phyloP scores from a whole-genome alignment of 2,329 filamentous ascomycete species.

The Colletotrichum somersetense region DNA sequence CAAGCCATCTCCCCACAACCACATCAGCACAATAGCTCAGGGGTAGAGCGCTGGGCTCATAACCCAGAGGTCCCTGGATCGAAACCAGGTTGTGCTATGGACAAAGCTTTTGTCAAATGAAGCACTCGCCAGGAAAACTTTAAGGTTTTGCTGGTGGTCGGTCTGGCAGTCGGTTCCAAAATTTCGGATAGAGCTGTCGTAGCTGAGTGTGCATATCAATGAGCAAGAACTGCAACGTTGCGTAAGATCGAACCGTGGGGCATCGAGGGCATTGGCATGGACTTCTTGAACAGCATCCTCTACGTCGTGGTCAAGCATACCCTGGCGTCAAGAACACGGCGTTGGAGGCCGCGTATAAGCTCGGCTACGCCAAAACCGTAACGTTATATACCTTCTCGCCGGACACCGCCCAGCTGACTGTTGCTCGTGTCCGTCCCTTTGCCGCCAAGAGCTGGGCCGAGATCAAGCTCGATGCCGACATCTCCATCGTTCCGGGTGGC shows the following conservation, averaged over 20 bases:
- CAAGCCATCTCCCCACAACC: neutral
- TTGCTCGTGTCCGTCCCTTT: constrained; percentile 41
- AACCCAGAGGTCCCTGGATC: constrained; percentile 42
- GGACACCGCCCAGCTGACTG: constrained; percentile 21
- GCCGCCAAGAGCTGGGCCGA: constrained; percentile 41
- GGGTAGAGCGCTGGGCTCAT: constrained; percentile 41
- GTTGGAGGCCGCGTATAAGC: constrained; percentile 52
- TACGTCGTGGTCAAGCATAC: constrained; percentile 51
- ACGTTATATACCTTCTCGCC: constrained; percentile 54
- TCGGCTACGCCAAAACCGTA: constrained; percentile 52
- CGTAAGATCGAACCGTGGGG: constrained; percentile 13
- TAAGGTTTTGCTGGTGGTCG: neutral
- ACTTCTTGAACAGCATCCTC: constrained; percentile 59
- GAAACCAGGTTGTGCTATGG: neutral
- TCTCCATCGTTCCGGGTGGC: constrained; percentile 48
- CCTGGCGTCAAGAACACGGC: constrained; percentile 58
- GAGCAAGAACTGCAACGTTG: constrained; percentile 57
- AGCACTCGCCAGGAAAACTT: too few relatives aligned
- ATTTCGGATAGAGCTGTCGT: neutral
- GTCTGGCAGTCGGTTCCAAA: neutral
- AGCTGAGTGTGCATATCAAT: neutral
- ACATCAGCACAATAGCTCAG: constrained; percentile 20
- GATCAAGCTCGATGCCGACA: constrained; percentile 41
- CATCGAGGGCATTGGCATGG: constrained; percentile 41
- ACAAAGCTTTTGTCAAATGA: neutral